Percentiles rank a stretch among this genome's conserved stretches.
Conservation (phyloP, 2,329 filamentous ascomycete species). For the Metarhizium sp. region DNA sequence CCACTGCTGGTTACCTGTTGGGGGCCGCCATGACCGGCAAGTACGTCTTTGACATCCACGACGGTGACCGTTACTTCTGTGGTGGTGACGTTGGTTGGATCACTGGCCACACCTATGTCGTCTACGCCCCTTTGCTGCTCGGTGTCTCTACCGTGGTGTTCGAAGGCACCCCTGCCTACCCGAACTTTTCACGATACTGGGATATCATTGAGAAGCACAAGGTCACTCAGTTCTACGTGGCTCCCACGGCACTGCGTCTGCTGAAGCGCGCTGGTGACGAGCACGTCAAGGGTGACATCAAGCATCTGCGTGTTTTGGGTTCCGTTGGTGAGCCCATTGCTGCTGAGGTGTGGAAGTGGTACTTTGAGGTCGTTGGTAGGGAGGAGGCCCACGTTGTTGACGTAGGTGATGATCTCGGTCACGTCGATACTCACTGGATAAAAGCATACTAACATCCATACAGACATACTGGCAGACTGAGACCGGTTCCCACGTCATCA, state of each 20-base stretch:
- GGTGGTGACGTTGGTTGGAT: slow-evolving; percentile 99
- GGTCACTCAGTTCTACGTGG: slow-evolving; percentile 97
- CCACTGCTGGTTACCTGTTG: slow-evolving; percentile 88
- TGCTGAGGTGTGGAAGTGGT: slow-evolving; percentile 99
- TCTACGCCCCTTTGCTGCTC: slow-evolving; percentile 88
- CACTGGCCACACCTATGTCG: slow-evolving; percentile 95
- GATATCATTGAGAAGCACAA: slow-evolving; percentile 93
- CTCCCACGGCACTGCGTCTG: slow-evolving; percentile 83
- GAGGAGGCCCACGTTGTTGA: slow-evolving; percentile 90
- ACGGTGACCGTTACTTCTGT: slow-evolving; percentile 90
- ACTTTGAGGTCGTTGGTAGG: slow-evolving; percentile 90
- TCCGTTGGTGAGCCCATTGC: slow-evolving; percentile 97
- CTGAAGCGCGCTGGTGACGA: slow-evolving; percentile 93
- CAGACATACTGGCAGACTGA: slow-evolving; percentile 99
- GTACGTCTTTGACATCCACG: slow-evolving; percentile 97
- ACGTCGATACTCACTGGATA: neutral
- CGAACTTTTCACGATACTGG: slow-evolving; percentile 98
- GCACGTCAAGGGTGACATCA: slow-evolving; percentile 84
- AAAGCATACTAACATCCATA: slow-evolving; percentile 11
- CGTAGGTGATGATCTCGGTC: slow-evolving; percentile 42
- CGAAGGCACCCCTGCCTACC: slow-evolving; percentile 94
- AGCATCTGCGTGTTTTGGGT: slow-evolving; percentile 78
- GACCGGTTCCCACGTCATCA: slow-evolving; percentile 93
- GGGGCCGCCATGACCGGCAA: slow-evolving; percentile 91
- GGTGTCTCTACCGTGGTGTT: slow-evolving; percentile 95